phyloP scores from a whole-genome alignment of 2,329 filamentous ascomycete species.

The Metarhizium album region DNA sequence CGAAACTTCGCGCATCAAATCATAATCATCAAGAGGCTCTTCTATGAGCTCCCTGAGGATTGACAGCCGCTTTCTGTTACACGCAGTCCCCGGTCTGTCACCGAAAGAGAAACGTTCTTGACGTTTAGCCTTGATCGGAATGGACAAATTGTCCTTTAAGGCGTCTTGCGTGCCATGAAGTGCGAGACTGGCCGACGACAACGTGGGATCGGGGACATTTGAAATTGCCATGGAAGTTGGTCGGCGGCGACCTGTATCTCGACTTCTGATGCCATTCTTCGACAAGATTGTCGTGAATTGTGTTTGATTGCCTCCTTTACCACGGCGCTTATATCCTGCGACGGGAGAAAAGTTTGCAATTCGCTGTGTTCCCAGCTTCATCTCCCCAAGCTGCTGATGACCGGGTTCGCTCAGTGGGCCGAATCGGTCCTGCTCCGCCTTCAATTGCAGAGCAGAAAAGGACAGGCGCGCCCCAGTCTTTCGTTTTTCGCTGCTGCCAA shows the following conservation, averaged over 20 bases:
- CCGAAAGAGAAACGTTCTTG: not conserved
- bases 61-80: not conserved
- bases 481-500: no score
- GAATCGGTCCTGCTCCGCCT: conserved; percentile 14
- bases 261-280: not conserved
- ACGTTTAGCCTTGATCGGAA: not conserved
- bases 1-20: not conserved
- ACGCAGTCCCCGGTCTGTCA: not conserved
- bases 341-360: conserved; percentile 50
- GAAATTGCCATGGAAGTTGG: not conserved
- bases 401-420: conserved; percentile 38
- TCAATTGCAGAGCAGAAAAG: conserved; percentile 17
- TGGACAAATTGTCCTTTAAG: not conserved
- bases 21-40: not conserved
- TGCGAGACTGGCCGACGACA: not conserved
- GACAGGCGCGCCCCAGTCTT: conserved; percentile 20
- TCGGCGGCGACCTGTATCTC: not conserved
- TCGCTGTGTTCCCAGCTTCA: conserved; percentile 50
- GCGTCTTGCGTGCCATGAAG: not conserved
- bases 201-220: not conserved
- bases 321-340: conserved; percentile 23
- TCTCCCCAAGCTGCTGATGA: conserved; percentile 51
- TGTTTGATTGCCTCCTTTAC: not conserved
- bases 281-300: not conserved
- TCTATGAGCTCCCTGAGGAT: conserved; percentile 1